Conservation (phyloP, 306 rosid genomes). For the Prunus campanulata region DNA sequence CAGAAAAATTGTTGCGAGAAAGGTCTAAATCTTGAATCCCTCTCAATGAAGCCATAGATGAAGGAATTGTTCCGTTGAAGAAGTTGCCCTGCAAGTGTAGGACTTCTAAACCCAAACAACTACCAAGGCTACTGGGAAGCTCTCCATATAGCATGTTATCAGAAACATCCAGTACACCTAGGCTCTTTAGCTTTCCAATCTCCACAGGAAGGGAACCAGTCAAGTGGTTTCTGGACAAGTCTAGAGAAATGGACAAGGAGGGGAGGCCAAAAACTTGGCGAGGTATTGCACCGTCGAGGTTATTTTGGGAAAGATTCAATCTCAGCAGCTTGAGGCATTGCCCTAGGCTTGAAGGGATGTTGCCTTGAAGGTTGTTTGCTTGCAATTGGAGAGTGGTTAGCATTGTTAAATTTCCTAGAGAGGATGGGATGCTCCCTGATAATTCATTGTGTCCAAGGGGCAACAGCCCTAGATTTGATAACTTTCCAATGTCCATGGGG, state of each 20-base stretch:
- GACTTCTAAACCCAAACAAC: neutral
- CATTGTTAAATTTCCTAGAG: neutral
- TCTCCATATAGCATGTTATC: neutral
- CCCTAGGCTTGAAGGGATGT: neutral
- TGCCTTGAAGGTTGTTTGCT: neutral
- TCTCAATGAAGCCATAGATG: neutral
- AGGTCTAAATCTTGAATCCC: neutral
- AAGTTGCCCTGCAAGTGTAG: neutral
- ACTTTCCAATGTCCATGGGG: neutral
- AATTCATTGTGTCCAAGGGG: fast-evolving
- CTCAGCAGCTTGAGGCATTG: neutral
- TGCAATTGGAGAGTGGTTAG: neutral
- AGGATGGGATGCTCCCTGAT: neutral
- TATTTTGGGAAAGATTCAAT: neutral
- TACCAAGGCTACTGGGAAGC: neutral
- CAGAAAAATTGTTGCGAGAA: neutral
- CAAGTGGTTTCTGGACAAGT: neutral
- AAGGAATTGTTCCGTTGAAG: neutral
- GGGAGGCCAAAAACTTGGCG: neutral
- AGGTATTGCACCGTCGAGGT: neutral
- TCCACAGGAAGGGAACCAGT: neutral
- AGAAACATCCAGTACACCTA: neutral
- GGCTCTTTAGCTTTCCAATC: neutral
- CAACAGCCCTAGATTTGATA: neutral
- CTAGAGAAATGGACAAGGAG: neutral